phyloP scores from a whole-genome alignment of 495 filamentous ascomycete species.

The Venustampulla echinocandica region DNA sequence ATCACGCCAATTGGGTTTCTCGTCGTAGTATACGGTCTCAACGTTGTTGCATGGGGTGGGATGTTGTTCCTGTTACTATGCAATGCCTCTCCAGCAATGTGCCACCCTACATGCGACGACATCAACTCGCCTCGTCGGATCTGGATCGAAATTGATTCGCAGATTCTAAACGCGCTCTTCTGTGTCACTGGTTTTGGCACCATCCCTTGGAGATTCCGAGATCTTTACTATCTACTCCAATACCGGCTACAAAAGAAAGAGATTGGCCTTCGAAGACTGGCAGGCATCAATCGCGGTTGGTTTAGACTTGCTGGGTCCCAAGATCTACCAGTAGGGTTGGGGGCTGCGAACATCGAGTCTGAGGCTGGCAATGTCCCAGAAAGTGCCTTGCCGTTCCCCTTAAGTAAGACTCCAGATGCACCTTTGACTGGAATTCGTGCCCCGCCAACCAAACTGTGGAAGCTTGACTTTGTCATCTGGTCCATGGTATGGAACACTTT shows the following conservation, averaged over 20 bases:
- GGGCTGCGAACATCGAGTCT: slow-evolving; percentile 36
- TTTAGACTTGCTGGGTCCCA: slow-evolving; percentile 56
- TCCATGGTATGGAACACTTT: slow-evolving; percentile 67
- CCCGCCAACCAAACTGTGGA: slow-evolving; percentile 60
- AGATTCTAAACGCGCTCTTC: slow-evolving; percentile 78
- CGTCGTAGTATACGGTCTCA: slow-evolving; percentile 68
- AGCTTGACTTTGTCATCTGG: slow-evolving; percentile 73
- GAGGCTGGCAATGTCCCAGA: slow-evolving; percentile 27
- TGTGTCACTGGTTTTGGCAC: slow-evolving; percentile 81
- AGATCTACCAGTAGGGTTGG: slow-evolving; percentile 32
- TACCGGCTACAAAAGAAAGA: slow-evolving; percentile 48
- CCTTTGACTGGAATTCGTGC: slow-evolving; percentile 58
- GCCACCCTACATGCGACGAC: slow-evolving; percentile 60
- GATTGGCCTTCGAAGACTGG: slow-evolving; percentile 50
- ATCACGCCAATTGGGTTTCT: slow-evolving; percentile 66
- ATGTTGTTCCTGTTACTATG: slow-evolving; percentile 82
- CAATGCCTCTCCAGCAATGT: slow-evolving; percentile 73
- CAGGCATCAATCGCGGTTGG: slow-evolving; percentile 61
- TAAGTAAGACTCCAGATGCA: slow-evolving; percentile 40
- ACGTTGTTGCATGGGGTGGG: slow-evolving; percentile 78
- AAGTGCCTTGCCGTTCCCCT: slow-evolving; percentile 45
- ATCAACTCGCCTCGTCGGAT: slow-evolving; percentile 63
- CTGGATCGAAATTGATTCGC: slow-evolving; percentile 81
- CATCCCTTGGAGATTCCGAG: slow-evolving; percentile 77
- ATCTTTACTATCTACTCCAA: slow-evolving; percentile 58